Conservation (phyloP, 768 basidiomycete genomes). For the Amanita molliuscula region DNA sequence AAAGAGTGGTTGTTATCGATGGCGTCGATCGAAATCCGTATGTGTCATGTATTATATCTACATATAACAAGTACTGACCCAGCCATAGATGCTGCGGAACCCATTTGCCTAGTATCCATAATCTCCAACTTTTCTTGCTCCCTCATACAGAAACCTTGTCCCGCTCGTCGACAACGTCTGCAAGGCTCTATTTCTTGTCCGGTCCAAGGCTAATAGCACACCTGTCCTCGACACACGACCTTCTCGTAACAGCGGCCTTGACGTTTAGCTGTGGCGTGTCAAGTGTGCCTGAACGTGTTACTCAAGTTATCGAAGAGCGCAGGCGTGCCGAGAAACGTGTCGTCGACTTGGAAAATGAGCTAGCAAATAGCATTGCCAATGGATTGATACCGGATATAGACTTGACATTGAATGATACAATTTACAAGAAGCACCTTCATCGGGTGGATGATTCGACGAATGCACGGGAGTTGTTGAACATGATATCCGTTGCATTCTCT, state of each 20-base stretch:
- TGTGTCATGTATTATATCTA: constrained; percentile 13
- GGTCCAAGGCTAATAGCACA: constrained; percentile 67
- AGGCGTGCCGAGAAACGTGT: constrained; percentile 58
- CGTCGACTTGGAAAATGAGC: constrained; percentile 57
- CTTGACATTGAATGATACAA: constrained; percentile 13
- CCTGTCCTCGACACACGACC: constrained; percentile 45
- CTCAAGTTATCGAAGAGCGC: constrained; percentile 56
- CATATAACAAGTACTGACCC: not conserved
- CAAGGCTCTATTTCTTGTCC: constrained; percentile 73
- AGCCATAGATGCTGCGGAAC: constrained; percentile 65
- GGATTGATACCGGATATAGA: constrained; percentile 28
- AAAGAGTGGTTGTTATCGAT: constrained; percentile 75
- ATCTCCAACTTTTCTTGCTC: constrained; percentile 61
- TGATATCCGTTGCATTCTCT: constrained; percentile 40
- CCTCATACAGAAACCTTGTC: constrained; percentile 60
- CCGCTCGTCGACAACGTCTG: constrained; percentile 49
- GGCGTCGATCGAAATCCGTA: constrained; percentile 75
- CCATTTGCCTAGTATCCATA: constrained; percentile 69
- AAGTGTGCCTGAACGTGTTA: constrained; percentile 59
- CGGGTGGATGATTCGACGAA: constrained; percentile 52
- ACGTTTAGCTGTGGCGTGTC: constrained; percentile 59
- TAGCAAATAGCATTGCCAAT: constrained; percentile 39
- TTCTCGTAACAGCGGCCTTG: constrained; percentile 44
- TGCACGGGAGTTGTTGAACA: constrained; percentile 47
- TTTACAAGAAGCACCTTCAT: constrained; percentile 42